These are phyloP conservation scores for Plasmodium chabaudi DNA, from an alignment of 169 alveolate genomes.

Conservation along the genomic window DNA sequence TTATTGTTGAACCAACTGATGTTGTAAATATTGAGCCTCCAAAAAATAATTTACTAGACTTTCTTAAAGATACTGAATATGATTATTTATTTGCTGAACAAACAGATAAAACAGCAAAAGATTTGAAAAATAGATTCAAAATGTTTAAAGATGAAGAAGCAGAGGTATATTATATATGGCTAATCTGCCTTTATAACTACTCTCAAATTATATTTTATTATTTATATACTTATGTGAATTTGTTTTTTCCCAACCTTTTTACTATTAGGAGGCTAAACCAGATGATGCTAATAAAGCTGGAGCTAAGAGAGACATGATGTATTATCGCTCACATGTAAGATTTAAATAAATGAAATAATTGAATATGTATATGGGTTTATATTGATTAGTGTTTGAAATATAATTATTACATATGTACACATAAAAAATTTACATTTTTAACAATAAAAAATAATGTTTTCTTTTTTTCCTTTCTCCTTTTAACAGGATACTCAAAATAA, in stretches of 20 bases:
- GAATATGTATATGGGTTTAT: too few relatives aligned
- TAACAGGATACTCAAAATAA: slow-evolving; percentile 79
- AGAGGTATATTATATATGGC: slow-evolving; percentile 20
- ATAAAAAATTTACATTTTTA: too few relatives aligned
- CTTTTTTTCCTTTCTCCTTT: slow-evolving; percentile 41
- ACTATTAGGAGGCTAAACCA: slow-evolving; percentile 77
- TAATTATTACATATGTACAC: too few relatives aligned
- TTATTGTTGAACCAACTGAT: slow-evolving; percentile 78
- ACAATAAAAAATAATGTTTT: too few relatives aligned
- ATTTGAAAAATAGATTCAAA: slow-evolving; percentile 82
- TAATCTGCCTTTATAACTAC: neutral
- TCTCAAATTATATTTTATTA: neutral
- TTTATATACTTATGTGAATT: neutral
- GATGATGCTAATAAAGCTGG: slow-evolving; percentile 52
- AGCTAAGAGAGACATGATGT: slow-evolving; percentile 31
- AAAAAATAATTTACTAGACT: slow-evolving; percentile 73
- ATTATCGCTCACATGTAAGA: slow-evolving; percentile 68
- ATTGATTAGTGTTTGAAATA: too few relatives aligned
- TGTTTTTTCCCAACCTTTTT: slow-evolving; percentile 1
- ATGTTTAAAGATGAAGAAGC: slow-evolving; percentile 82
- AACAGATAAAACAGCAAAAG: slow-evolving; percentile 79
- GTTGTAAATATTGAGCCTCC: slow-evolving; percentile 81
- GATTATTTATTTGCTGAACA: slow-evolving; percentile 71
- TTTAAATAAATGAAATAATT: neutral
- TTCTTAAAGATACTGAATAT: slow-evolving; percentile 75